Base-by-base conservation (phyloP, 805 yeast genomes). In the Huiozyma naganishii region DNA sequence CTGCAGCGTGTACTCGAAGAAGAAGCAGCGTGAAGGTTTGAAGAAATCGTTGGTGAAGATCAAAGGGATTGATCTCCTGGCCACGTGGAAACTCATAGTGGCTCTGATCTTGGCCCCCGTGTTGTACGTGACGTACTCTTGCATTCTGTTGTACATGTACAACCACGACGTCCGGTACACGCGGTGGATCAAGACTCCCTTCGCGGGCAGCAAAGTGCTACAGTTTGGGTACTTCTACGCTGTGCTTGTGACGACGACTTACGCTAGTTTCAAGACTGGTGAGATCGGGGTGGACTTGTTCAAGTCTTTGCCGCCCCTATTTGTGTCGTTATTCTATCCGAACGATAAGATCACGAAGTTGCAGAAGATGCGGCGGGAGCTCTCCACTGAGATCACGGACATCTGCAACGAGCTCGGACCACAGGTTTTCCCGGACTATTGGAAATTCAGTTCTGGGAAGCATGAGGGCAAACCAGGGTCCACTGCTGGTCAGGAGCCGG, bases 71-170 rank as follows among this genome's bases (percentile, higher is more conserved):
- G 98, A 90, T 61, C 94, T 90, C 36, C 70, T 90, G 44, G 97
- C 97, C 2, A 86, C 97, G 2, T 90, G 98, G 98, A 90, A 90
- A 63, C 76, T 90, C 39, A 71, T 89, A 47, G 85, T 89, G 27
- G 79, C 90, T 12, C 72, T 90, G 66, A 82, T 86, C 1, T 66
- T 86, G 47, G 92, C 96, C 0, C 98, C 98, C 3, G 56, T 85
- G 7, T 67, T 90, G 9, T 90, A 89, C 66, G 75, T 79, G 42
- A 69, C 82, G 38, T 92, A 89, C 56, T 86, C 96, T 0, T 27
- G 69, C 6, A 40, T 65, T 11, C 45, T 57, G 38, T 61, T 74
- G n/a, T 58, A 56, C 46, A 44, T 68, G 36, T 55, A 62, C 4
- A 64, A 65, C 37, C 65, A 66, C 7, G 39, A 49, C 13, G 46